phyloP scores from a whole-genome alignment of 306 rosid species.

The Acmispon strigosus region DNA sequence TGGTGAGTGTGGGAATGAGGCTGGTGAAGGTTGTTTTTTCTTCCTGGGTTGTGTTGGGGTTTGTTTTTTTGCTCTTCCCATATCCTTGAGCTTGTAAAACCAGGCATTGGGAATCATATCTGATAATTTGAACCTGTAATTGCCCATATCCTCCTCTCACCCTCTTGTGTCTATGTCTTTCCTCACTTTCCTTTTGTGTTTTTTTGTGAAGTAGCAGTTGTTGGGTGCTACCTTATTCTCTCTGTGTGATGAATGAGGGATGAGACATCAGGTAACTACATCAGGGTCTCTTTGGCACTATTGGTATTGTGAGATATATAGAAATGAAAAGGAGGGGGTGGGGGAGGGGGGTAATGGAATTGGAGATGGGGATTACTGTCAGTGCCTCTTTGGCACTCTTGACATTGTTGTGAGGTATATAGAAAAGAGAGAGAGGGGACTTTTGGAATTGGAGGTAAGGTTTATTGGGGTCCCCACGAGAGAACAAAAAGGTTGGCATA shows the following conservation, averaged over 20 bases:
- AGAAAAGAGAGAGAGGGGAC: constrained; percentile 18
- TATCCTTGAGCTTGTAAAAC: constrained; percentile 79
- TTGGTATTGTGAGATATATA: constrained; percentile 13
- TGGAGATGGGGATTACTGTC: background rate
- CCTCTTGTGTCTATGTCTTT: background rate
- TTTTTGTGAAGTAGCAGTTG: background rate
- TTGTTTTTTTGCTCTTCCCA: constrained; percentile 45
- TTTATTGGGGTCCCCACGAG: constrained; percentile 48
- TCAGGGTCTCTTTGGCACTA: constrained; percentile 10
- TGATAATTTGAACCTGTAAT: constrained; percentile 63
- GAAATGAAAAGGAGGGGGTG: constrained; percentile 9
- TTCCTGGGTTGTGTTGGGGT: constrained; percentile 20
- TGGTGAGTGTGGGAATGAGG: constrained; percentile 26
- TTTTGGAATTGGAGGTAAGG: constrained; percentile 29
- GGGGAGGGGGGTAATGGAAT: background rate
- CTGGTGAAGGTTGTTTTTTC: constrained; percentile 32
- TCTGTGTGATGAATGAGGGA: background rate
- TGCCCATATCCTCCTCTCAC: constrained; percentile 46
- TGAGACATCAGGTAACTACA: constrained; percentile 13
- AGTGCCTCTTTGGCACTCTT: constrained; percentile 14
- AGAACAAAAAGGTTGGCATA: constrained; percentile 24
- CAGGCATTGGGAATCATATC: constrained; percentile 91
- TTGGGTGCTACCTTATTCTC: constrained; percentile 7
- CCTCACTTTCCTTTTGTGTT: background rate
- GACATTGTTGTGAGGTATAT: constrained; percentile 2